Conservation (phyloP, 345 rosid genomes). For the Eucalyptus tenuipes region DNA sequence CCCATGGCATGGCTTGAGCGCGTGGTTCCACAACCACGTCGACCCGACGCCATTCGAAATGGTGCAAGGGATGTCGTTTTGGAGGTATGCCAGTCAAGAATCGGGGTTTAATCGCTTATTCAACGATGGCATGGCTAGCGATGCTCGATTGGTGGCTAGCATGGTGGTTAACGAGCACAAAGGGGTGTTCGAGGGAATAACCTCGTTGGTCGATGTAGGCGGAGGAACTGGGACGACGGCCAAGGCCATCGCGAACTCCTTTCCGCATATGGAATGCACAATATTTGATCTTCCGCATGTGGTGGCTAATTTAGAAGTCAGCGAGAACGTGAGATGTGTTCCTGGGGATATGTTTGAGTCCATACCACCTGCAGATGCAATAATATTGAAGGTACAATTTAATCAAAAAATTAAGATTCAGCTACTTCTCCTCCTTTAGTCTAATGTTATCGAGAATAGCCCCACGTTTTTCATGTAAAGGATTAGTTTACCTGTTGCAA, state of each 20-base stretch:
- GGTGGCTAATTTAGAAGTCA: conserved; percentile 2
- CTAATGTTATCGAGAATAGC: neutral
- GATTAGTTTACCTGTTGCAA: neutral
- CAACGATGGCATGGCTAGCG: conserved; percentile 18
- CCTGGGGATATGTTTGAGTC: conserved; percentile 19
- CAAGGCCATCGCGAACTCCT: neutral
- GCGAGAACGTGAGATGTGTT: conserved; percentile 5
- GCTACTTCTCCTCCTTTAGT: neutral
- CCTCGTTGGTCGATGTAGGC: conserved; percentile 22
- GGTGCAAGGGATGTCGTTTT: neutral
- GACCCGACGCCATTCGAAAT: neutral
- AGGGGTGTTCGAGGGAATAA: conserved; percentile 8
- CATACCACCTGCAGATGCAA: conserved; percentile 12
- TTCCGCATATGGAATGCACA: conserved; percentile 7
- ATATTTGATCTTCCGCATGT: conserved; percentile 7
- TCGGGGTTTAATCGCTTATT: neutral
- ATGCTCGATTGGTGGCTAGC: neutral
- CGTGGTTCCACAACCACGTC: conserved; percentile 3
- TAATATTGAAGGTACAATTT: conserved; percentile 11
- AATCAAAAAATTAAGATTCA: neutral
- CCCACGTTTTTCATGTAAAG: neutral
- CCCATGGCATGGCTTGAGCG: conserved; percentile 3
- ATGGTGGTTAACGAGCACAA: neutral
- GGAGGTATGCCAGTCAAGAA: neutral
- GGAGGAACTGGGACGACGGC: conserved; percentile 17